phyloP scores from a whole-genome alignment of 805 yeast genomes.

The Yueomyces sinensis region DNA sequence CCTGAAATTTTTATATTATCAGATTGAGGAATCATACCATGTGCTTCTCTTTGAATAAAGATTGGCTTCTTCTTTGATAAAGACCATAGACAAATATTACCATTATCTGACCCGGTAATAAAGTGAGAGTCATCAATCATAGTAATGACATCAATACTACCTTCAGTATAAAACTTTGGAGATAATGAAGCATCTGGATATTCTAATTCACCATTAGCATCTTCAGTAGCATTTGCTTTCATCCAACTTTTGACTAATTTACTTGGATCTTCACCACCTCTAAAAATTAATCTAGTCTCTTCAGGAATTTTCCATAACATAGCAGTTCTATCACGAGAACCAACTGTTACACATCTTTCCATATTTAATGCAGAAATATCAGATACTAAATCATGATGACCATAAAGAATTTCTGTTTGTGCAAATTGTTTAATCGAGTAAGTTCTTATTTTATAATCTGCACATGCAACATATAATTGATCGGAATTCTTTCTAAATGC shows the following conservation, averaged over 20 bases:
- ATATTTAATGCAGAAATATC: constrained; percentile 70
- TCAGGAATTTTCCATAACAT: constrained; percentile 96
- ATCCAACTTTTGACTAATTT: constrained; percentile 26
- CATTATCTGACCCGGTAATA: constrained; percentile 92
- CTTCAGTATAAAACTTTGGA: constrained; percentile 49
- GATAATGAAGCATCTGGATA: constrained; percentile 21
- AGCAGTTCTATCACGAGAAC: constrained; percentile 88
- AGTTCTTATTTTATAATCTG: constrained; percentile 81
- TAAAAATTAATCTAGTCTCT: constrained; percentile 83
- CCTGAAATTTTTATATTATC: constrained; percentile 43
- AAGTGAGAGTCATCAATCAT: constrained; percentile 91
- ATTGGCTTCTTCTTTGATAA: constrained; percentile 80
- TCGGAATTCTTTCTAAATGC: constrained; percentile 70
- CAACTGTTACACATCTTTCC: constrained; percentile 93
- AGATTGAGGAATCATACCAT: constrained; percentile 49
- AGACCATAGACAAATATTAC: constrained; percentile 83
- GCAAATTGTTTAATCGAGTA: constrained; percentile 76
- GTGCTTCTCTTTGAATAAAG: constrained; percentile 54
- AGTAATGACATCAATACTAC: constrained; percentile 77
- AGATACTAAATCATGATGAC: constrained; percentile 84
- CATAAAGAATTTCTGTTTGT: constrained; percentile 82
- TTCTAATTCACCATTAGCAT: constrained; percentile 19
- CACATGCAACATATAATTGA: constrained; percentile 85
- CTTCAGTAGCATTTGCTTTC: constrained; percentile 20
- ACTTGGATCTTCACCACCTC: constrained; percentile 68